Base-by-base conservation (phyloP, 1,284 basidiomycete species). In the Tilletia caries region DNA sequence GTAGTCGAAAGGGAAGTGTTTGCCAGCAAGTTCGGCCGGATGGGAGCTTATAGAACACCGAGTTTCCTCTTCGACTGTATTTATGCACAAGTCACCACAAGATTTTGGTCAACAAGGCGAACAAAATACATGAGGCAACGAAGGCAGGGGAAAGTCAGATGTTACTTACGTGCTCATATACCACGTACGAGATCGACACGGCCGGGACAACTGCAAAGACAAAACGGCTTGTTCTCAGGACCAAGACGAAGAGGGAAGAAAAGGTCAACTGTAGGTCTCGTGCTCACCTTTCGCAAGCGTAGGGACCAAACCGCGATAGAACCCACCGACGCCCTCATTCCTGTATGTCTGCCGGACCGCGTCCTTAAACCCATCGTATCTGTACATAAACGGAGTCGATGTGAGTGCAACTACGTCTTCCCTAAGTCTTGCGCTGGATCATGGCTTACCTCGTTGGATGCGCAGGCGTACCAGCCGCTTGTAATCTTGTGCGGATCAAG, bases 241-340 rank as follows among this genome's bases (percentile, higher is more conserved):
- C n/a, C n/a, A n/a, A n/a, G n/a, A n/a, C n/a, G n/a, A n/a, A n/a
- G n/a, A n/a, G n/a, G n/a, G n/a, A n/a, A n/a, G n/a, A n/a, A n/a
- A n/a, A n/a, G n/a, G n/a, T n/a, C n/a, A n/a, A n/a, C n/a, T n/a
- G n/a, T n/a, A n/a, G n/a, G n/a, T n/a, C n/a, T n/a, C n/a, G n/a
- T n/a, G n/a, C n/a, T 23, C 79, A 8, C 79, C 79, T 46, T 97
- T 98, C 60, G 94, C 92, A 76, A 96, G 86, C 62, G 92, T 93
- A 43, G 93, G 93, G 68, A 93, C 88, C 74, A 95, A 85, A 44
- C 95, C 95, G 62, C 94, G 90, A 85, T 99, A 99, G 84, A 98
- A 93, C 1, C 95, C 95, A 73, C 90, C 87, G 90, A 93, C 92
- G 0, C 95, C 95, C 82, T 98, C 95, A 25, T 88, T 87, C 64